Conservation (phyloP, 768 basidiomycete species). For the Russula virescens region DNA sequence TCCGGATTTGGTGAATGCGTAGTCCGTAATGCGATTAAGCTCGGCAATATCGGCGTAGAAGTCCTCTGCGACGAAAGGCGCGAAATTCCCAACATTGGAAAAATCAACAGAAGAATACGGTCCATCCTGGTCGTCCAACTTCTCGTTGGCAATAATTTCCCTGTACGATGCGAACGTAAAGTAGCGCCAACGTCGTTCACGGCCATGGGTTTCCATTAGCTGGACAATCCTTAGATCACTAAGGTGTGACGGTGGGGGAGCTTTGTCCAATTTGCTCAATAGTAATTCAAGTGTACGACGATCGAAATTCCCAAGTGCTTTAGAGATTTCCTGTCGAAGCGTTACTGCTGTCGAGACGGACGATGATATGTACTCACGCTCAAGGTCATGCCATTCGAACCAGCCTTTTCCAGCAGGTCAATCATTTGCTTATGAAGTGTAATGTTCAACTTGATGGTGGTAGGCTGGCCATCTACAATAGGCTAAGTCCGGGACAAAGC, state of each 20-base stretch:
- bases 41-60: slow-evolving; percentile 49
- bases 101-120: slow-evolving; percentile 45
- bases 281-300: slow-evolving; percentile 80
- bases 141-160: slow-evolving; percentile 55
- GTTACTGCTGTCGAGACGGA: neutral
- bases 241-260: slow-evolving; percentile 62
- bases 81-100: slow-evolving; percentile 50
- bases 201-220: slow-evolving; percentile 74
- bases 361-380: slow-evolving; percentile 40
- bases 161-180: slow-evolving; percentile 70
- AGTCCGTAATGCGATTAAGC: slow-evolving; percentile 45
- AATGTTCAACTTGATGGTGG: slow-evolving; percentile 48
- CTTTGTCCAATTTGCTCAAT: slow-evolving; percentile 60
- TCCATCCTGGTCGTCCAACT: slow-evolving; percentile 47
- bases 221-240: slow-evolving; percentile 63
- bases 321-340: slow-evolving; percentile 51
- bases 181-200: slow-evolving; percentile 83
- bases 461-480: neutral
- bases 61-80: slow-evolving; percentile 35
- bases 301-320: slow-evolving; percentile 63
- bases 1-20: slow-evolving; percentile 34
- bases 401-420: slow-evolving; percentile 65
- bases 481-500: neutral
- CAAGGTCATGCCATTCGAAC: slow-evolving; percentile 63
- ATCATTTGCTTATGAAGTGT: slow-evolving; percentile 77